phyloP scores from a whole-genome alignment of 768 basidiomycete species.

The Cyathus striatus region DNA sequence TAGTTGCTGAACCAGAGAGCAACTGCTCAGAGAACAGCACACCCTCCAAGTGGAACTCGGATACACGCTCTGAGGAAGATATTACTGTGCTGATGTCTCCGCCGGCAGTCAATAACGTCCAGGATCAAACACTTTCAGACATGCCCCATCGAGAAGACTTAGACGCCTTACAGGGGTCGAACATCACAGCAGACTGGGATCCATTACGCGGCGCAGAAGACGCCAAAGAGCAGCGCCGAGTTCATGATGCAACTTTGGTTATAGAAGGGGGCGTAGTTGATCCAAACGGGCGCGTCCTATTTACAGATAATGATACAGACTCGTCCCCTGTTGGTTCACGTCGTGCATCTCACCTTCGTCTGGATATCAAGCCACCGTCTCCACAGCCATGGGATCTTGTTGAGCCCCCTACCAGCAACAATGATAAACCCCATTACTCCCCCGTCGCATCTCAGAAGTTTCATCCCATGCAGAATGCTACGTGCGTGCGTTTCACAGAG shows the following conservation, averaged over 20 bases:
- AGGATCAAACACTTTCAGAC: too few species aligned
- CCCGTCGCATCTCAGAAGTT: constrained; percentile 38
- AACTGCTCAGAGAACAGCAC: too few species aligned
- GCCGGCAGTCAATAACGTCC: too few species aligned
- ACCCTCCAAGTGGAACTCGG: too few species aligned
- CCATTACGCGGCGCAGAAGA: constrained; percentile 1
- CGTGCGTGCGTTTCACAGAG: constrained; percentile 25
- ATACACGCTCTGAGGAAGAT: too few species aligned
- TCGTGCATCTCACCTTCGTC: constrained; percentile 39
- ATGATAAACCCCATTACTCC: constrained; percentile 34
- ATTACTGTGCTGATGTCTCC: too few species aligned
- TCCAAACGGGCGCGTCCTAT: constrained; percentile 18
- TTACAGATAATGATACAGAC: constrained; percentile 20
- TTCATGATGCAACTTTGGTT: background rate
- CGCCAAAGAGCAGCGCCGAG: background rate
- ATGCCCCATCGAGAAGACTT: too few species aligned
- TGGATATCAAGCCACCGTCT: constrained; percentile 45
- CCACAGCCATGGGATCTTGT: constrained; percentile 67
- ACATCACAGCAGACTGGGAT: constrained; percentile 1
- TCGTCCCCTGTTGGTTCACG: constrained; percentile 19
- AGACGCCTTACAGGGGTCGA: background rate
- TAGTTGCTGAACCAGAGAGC: too few species aligned
- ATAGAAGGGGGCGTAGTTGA: constrained; percentile 16
- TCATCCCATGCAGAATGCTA: constrained; percentile 32
- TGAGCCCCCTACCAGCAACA: constrained; percentile 41